Conservation (phyloP, 805 yeast species). For the Vanderwaltozyma tropicalis region DNA sequence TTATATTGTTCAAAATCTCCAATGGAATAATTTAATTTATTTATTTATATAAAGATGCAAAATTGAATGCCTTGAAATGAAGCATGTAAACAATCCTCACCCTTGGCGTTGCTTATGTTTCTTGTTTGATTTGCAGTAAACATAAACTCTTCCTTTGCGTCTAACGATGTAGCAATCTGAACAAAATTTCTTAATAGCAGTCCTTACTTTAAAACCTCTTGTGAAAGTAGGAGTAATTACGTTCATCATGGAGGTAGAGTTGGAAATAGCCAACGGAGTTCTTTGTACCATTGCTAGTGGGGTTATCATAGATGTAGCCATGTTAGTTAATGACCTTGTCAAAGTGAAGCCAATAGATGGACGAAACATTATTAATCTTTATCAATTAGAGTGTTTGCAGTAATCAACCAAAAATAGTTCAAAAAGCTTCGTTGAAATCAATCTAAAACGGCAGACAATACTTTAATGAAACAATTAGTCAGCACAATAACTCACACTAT, state of each 20-base stretch:
- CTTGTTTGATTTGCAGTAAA: conserved; percentile 84
- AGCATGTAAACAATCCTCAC: too few relatives aligned
- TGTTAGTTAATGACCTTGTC: too few relatives aligned
- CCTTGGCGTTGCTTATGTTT: conserved; percentile 94
- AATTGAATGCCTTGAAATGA: neutral
- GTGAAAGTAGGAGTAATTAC: conserved; percentile 6
- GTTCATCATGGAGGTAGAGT: neutral
- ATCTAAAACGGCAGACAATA: too few relatives aligned
- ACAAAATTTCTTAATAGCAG: conserved; percentile 90
- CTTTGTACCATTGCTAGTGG: neutral
- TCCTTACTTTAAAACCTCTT: conserved; percentile 82
- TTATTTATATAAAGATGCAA: neutral
- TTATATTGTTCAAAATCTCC: too few relatives aligned
- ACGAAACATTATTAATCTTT: too few relatives aligned
- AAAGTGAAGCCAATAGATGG: too few relatives aligned
- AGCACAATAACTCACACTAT: too few relatives aligned
- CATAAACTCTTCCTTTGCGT: conserved; percentile 90
- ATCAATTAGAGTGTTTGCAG: too few relatives aligned
- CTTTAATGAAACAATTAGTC: too few relatives aligned
- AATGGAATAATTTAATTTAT: neutral
- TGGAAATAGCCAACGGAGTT: neutral
- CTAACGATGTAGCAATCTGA: conserved; percentile 84
- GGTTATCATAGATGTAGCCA: neutral
- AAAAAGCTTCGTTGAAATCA: too few relatives aligned
- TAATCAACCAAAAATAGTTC: too few relatives aligned